Evolutionary conservation across 345 rosid genomes (phyloP).

Genomic region (Arabidopsis arenosa): DNA sequence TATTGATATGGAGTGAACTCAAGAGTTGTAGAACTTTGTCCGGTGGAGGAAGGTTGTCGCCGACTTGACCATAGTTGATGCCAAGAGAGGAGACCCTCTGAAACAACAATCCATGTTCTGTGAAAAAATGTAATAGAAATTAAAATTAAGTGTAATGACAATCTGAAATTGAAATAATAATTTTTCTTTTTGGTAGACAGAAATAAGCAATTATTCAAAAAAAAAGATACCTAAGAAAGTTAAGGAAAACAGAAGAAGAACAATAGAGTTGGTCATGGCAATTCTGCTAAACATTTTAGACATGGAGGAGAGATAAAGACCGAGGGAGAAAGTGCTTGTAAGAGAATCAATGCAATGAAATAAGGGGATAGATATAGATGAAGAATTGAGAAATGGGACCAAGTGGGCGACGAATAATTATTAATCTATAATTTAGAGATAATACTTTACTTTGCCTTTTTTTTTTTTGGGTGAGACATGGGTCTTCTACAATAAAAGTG

Average conservation of each 20-base stretch:
- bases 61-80: conserved; percentile 94
- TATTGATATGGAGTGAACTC: conserved; percentile 63
- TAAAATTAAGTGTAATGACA: not conserved
- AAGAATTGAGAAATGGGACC: conserved; percentile 23
- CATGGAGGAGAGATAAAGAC: conserved; percentile 38
- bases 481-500: conserved; percentile 32
- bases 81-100: conserved; percentile 67
- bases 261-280: conserved; percentile 38
- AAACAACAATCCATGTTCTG: conserved; percentile 54
- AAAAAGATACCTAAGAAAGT: conserved; percentile 55
- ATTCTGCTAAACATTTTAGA: conserved; percentile 41
- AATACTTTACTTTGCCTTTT: conserved; percentile 62
- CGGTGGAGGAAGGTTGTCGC: conserved; percentile 74
- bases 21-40: conserved; percentile 71
- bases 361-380: conserved; percentile 40
- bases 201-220: not conserved
- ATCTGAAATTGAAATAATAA: not conserved
- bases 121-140: not conserved
- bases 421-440: conserved; percentile 33
- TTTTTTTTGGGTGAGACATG: conserved; percentile 21
- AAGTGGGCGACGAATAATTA: conserved; percentile 30
- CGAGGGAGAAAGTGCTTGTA: conserved; percentile 25
- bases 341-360: conserved; percentile 37
- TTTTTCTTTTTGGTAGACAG: not conserved
- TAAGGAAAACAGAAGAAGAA: conserved; percentile 50